Conservation (phyloP, 495 filamentous ascomycete species). For the Aspergillus mulundensis region DNA sequence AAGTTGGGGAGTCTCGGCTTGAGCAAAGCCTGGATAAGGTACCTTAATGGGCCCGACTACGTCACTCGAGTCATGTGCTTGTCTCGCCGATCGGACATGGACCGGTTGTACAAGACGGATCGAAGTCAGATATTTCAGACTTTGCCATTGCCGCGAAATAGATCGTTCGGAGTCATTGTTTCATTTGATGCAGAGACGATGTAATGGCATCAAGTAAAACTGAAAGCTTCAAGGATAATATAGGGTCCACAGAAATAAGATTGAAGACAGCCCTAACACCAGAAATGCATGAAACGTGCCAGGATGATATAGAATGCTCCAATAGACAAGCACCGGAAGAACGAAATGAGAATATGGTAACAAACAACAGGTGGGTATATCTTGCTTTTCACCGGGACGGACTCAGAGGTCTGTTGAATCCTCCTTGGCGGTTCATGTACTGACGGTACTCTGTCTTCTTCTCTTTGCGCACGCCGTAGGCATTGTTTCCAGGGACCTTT, state of each 20-base stretch:
- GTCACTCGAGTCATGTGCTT: slow-evolving; percentile 31
- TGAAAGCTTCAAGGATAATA: background rate
- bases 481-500: slow-evolving; percentile 86
- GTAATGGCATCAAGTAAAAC: background rate
- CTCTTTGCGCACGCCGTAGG: slow-evolving; percentile 81
- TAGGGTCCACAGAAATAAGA: background rate
- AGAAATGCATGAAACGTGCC: slow-evolving; percentile 19
- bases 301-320: background rate
- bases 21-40: background rate
- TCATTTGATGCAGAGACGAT: background rate
- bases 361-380: slow-evolving; percentile 1
- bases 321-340: background rate
- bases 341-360: background rate
- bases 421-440: slow-evolving; percentile 98
- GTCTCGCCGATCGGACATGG: background rate
- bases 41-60: slow-evolving; percentile 6
- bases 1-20: background rate
- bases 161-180: background rate
- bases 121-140: background rate
- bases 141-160: background rate
- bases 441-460: slow-evolving; percentile 95
- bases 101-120: too few relatives aligned
- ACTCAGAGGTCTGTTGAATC: slow-evolving; percentile 89
- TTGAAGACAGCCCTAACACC: slow-evolving; percentile 16
- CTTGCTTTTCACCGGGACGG: slow-evolving; percentile 38